These are phyloP conservation scores for Xylariaceae sp. DNA, from an alignment of 2,329 filamentous ascomycete species.

Conservation along the genomic window DNA sequence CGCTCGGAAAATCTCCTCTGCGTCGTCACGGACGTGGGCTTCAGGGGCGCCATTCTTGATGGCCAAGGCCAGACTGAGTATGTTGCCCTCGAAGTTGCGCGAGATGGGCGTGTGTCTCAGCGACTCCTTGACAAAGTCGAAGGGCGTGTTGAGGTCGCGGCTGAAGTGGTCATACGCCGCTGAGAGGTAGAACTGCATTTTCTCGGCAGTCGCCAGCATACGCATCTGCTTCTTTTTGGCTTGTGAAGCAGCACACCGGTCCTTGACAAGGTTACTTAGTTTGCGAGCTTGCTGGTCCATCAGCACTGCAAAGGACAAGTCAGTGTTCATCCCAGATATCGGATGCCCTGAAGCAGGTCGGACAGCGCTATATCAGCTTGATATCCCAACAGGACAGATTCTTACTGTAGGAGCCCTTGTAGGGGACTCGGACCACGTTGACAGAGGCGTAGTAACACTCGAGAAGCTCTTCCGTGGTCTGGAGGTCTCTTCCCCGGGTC, in stretches of 20 bases:
- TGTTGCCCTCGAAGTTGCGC: constrained; percentile 25
- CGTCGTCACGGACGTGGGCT: constrained; percentile 11
- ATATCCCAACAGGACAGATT: constrained; percentile 6
- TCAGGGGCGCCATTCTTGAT: constrained; percentile 18
- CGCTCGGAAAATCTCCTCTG: constrained; percentile 22
- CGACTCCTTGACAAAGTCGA: constrained; percentile 26
- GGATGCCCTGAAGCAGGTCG: constrained; percentile 1
- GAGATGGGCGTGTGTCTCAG: constrained; percentile 24
- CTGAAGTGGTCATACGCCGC: constrained; percentile 26
- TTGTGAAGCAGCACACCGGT: constrained; percentile 32
- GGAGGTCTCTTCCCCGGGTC: constrained; percentile 31
- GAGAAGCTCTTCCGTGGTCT: constrained; percentile 37
- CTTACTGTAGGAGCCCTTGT: constrained; percentile 26
- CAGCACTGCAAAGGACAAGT: constrained; percentile 28
- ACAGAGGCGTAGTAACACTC: constrained; percentile 43
- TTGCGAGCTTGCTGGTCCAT: constrained; percentile 41
- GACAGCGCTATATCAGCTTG: background rate
- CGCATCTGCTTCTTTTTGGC: constrained; percentile 34
- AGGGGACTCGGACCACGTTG: constrained; percentile 40
- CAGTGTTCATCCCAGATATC: constrained; percentile 2
- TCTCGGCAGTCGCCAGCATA: constrained; percentile 23
- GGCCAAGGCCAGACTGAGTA: constrained; percentile 21
- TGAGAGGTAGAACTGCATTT: constrained; percentile 24
- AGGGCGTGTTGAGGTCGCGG: constrained; percentile 23
- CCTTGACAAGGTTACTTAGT: constrained; percentile 34